Base-by-base conservation (phyloP, 441 rosid species). In the Jatropha podagrica region DNA sequence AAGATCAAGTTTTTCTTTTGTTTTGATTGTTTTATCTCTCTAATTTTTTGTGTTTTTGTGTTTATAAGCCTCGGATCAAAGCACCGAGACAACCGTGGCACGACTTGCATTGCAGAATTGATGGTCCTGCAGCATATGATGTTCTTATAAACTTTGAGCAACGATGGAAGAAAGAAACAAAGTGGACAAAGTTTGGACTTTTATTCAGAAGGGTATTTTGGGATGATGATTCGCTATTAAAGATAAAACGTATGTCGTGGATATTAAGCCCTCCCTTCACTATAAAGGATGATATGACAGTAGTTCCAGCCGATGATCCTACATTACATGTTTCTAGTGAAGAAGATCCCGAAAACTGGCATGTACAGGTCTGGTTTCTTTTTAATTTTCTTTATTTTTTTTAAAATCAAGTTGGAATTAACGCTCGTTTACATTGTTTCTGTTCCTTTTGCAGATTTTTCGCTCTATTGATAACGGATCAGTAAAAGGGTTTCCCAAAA, bases 51-150 rank as follows among this genome's bases (percentile, higher is more conserved):
- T 32, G 18, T 55, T 62, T 20, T 42, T 69, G 17, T 77, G 68
- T 52, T 65, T 32, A 55, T 63, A 77, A 92, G 96, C 79, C 79
- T 81, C 88, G 80, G 76, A 76, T 75, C 58, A 91, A 88, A 85
- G 97, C 94, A 68, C 97, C 98, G 69, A 91, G 98, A 80, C 90
- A 95, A 79, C 97, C 98, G 44, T 95, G 98, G 98, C 98, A 92
- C 77, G 98, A 95, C 80, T 81, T 92, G 84, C 98, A 92, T 81
- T 87, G 94, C 85, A 87, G 83, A 82, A 81, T 95, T 52, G 98
- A 95, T 17, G 98, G 98, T 54, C 95, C 97, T 78, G 98, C 98
- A 38, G 98, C 92, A 26, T 94, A 92, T 86, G 98, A 94, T 73
- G 92, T 91, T 74, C 97, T 95, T 75, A 86, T 90, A 73, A 94